Evolutionary conservation across 169 alveolate species (phyloP).

Genomic region (Amoebophrya sp.): DNA sequence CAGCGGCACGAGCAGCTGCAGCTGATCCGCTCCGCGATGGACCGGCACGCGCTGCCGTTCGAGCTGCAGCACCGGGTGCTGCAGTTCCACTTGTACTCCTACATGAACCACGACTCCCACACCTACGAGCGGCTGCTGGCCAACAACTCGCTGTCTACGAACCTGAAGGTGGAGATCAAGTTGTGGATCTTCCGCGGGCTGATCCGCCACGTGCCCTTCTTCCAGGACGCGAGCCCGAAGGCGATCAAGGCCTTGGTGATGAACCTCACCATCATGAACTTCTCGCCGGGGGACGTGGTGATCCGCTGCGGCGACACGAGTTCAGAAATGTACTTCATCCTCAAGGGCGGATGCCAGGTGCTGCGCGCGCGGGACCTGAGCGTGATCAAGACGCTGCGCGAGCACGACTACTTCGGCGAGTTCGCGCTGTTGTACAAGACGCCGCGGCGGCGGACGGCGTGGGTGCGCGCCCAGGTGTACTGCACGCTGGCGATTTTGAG

Average conservation of each 20-base stretch:
- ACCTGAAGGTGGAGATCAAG: background rate
- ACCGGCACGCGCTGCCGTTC: background rate
- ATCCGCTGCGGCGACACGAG: background rate
- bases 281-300: background rate
- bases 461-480: slow-evolving; percentile 1
- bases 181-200: background rate
- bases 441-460: background rate
- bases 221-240: background rate
- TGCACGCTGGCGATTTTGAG: background rate
- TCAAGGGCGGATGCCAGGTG: background rate
- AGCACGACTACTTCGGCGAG: background rate
- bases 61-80: background rate
- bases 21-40: background rate
- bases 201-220: background rate
- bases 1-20: background rate
- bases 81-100: background rate
- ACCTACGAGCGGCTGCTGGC: background rate
- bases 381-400: background rate
- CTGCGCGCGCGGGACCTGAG: background rate
- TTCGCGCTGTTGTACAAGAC: background rate
- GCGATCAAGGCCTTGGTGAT: background rate
- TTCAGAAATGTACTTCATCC: background rate
- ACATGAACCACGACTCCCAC: background rate
- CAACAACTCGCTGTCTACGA: background rate
- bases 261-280: background rate